These are phyloP conservation scores for Uncinocarpus reesii DNA, from an alignment of 2,329 filamentous ascomycete species.

Conservation along the genomic window DNA sequence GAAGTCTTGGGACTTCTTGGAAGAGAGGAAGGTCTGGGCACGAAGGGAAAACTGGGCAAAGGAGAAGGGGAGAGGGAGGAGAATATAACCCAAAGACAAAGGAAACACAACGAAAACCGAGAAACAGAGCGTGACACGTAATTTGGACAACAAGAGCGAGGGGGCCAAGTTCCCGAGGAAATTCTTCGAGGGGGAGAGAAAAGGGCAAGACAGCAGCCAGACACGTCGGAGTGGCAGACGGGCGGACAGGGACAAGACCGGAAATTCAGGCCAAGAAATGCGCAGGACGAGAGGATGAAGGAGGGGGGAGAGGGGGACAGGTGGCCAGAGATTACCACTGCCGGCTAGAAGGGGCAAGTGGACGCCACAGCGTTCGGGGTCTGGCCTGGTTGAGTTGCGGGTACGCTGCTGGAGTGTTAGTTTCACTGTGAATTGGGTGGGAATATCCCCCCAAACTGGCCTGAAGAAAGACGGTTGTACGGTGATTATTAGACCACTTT, in stretches of 20 bases:
- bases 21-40: conserved; percentile 12
- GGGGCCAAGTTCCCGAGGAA: neutral
- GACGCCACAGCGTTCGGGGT: neutral
- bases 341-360: conserved; percentile 1
- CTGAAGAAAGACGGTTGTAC: too few relatives aligned
- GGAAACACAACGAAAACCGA: neutral
- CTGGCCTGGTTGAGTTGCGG: neutral
- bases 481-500: too few relatives aligned
- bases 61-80: neutral
- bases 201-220: neutral
- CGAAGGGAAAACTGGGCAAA: conserved; percentile 13
- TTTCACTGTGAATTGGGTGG: too few relatives aligned
- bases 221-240: too few relatives aligned
- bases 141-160: neutral
- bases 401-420: neutral
- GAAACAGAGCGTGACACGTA: neutral
- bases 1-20: conserved; percentile 13
- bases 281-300: neutral
- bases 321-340: neutral
- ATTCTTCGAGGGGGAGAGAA: neutral
- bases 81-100: neutral
- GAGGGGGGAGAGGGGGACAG: neutral
- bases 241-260: conserved; percentile 17
- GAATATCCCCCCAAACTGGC: too few relatives aligned
- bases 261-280: conserved; percentile 13